Percentiles rank a stretch among this genome's conserved stretches.
Conservation (phyloP, 2,329 filamentous ascomycete species). For the Colletotrichum filicis region DNA sequence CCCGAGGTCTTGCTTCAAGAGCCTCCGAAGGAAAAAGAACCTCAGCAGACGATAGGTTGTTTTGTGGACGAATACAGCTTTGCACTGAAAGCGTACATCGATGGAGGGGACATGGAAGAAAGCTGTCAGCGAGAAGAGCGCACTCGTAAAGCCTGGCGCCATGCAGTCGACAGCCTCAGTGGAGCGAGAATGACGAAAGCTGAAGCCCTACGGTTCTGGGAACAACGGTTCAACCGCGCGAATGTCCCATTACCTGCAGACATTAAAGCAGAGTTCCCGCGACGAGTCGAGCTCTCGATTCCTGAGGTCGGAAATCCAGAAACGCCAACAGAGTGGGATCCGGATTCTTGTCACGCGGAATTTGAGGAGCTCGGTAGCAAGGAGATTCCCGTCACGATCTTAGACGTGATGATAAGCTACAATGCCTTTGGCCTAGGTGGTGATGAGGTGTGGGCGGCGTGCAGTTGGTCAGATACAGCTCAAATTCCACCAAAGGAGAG, state of each 20-base stretch:
- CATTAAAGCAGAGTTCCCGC: background rate
- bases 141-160: slow-evolving; percentile 12
- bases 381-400: background rate
- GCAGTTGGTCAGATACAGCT: background rate
- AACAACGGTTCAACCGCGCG: background rate
- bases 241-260: background rate
- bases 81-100: slow-evolving; percentile 4
- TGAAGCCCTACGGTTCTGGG: slow-evolving; percentile 19
- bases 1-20: background rate
- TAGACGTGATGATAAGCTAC: background rate
- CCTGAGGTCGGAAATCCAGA: background rate
- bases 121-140: background rate
- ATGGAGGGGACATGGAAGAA: background rate
- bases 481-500: background rate
- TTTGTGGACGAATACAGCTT: slow-evolving; percentile 4
- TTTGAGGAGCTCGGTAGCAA: background rate
- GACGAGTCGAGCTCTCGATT: background rate
- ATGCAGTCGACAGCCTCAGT: background rate
- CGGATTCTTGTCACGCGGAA: background rate
- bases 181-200: slow-evolving; percentile 16
- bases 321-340: slow-evolving; percentile 8
- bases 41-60: background rate
- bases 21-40: background rate
- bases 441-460: too few relatives aligned
- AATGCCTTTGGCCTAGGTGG: background rate